Evolutionary conservation across 345 rosid species (phyloP).

Genomic region (Citrus trifoliata): DNA sequence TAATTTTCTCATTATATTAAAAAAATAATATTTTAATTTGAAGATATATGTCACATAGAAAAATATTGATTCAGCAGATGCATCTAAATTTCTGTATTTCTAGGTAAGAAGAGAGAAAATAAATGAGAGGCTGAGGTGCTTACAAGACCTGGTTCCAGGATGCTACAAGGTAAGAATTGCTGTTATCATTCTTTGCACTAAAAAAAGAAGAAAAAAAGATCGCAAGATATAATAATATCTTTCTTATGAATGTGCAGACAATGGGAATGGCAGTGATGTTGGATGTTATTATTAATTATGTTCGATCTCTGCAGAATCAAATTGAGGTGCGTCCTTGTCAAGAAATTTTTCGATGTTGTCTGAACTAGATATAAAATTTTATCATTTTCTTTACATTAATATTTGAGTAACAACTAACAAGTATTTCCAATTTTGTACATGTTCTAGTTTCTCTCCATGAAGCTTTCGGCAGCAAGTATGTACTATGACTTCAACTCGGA

Average conservation of each 20-base stretch:
- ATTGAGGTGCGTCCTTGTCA: slow-evolving; percentile 38
- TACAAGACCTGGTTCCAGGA: slow-evolving; percentile 70
- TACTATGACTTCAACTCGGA: slow-evolving; percentile 37
- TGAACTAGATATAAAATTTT: not conserved
- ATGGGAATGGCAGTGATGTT: slow-evolving; percentile 83
- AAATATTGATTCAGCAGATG: not conserved
- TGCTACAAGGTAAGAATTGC: slow-evolving; percentile 51
- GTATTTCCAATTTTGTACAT: not conserved
- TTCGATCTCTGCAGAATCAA: slow-evolving; percentile 64
- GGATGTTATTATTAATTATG: slow-evolving; percentile 55
- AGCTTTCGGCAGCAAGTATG: slow-evolving; percentile 56
- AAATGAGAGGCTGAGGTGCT: slow-evolving; percentile 54
- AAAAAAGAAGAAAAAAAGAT: too few species aligned
- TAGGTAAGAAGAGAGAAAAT: slow-evolving; percentile 73
- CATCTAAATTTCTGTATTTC: not conserved
- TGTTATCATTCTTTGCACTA: not conserved
- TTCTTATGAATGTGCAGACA: slow-evolving; percentile 30
- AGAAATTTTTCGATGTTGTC: not conserved
- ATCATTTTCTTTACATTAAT: not conserved
- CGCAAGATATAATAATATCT: too few species aligned
- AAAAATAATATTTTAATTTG: not conserved
- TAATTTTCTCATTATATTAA: not conserved
- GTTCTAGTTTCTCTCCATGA: slow-evolving; percentile 53
- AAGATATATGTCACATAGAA: not conserved
- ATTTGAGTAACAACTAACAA: not conserved